Evolutionary conservation across 768 basidiomycete genomes (phyloP), one percentile per base, ranked within the genome.

Genomic region (Infundibulicybe gibba): DNA sequence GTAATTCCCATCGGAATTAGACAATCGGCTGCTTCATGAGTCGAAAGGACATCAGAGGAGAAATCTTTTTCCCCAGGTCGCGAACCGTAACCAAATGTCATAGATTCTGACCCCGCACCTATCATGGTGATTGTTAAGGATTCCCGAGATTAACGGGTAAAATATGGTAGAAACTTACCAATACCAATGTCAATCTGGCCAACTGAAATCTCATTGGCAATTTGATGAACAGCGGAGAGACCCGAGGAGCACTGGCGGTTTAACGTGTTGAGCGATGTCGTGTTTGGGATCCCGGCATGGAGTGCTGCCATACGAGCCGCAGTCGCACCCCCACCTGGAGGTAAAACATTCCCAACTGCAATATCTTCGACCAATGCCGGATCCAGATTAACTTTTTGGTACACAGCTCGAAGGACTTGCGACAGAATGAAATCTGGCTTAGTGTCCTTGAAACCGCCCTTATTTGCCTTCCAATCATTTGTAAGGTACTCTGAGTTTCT

Each of bases 181-280:
- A 95, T 89, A 33, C 93, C 93, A 54, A 94, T 83, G 58, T 90
- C 84, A 52, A 94, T 94, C 68, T 92, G 86, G 1, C 90, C 88
- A 2, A 77, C 62, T 14, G 67, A 61, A 57, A 97, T 94, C 61
- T 85, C 75, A 61, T 86, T 87, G 20, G 92, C 89, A 54, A 95
- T 86, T 61, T 84, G 81, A 63, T 80, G 81, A 56, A 94, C 78
- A 9, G 89, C 87, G 21, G 87, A 83, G 38, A 97, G 73, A 35
- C 93, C 92, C 33, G 84, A 87, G 1, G 90, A 91, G 68, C 94
- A 95, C 66, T 94, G 91, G 25, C 94, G 76, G 68, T 97, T 94
- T 52, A 94, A 77, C 13, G 90, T 93, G 67, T 85, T 83, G 57
- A 97, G 58, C 11, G 88, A 67, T 3, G 83, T 70, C 9, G 83